These are phyloP conservation scores for Paxillus rubicundulus DNA, from an alignment of 768 basidiomycete species.

Conservation along the genomic window DNA sequence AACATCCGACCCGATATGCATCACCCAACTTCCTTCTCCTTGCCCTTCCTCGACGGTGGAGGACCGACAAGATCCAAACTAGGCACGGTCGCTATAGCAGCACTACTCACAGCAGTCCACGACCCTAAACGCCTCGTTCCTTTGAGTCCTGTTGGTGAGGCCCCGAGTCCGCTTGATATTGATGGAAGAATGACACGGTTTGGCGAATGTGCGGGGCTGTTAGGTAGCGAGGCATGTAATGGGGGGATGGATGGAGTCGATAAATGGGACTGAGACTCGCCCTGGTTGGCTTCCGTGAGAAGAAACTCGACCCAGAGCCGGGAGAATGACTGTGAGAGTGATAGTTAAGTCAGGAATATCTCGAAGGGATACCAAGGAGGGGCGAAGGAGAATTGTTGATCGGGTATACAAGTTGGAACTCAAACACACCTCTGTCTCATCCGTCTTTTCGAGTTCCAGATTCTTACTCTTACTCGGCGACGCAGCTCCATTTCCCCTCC, in stretches of 20 bases:
- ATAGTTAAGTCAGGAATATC: background rate
- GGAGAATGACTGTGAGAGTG: conserved; percentile 76
- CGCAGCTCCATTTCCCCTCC: conserved; percentile 19
- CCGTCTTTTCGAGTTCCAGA: conserved; percentile 69
- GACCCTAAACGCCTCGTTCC: conserved; percentile 38
- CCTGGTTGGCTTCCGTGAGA: conserved; percentile 78
- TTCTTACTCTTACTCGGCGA: conserved; percentile 37
- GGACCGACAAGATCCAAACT: conserved; percentile 32
- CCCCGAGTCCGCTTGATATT: conserved; percentile 3
- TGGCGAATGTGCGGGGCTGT: conserved; percentile 30
- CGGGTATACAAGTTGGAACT: background rate
- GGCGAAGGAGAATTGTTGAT: background rate
- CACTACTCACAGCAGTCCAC: conserved; percentile 32
- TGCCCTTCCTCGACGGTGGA: conserved; percentile 46
- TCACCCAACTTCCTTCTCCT: conserved; percentile 44
- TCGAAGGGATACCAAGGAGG: background rate
- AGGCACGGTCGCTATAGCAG: conserved; percentile 41
- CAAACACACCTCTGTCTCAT: conserved; percentile 73
- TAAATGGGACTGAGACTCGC: conserved; percentile 26
- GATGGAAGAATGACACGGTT: conserved; percentile 10
- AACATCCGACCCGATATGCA: background rate
- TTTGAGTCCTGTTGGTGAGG: conserved; percentile 25
- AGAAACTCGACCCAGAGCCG: conserved; percentile 98
- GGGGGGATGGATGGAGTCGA: conserved; percentile 18
- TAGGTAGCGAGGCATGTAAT: conserved; percentile 39